Evolutionary conservation across 495 filamentous ascomycete genomes (phyloP).

Genomic region (Cryomyces minteri): DNA sequence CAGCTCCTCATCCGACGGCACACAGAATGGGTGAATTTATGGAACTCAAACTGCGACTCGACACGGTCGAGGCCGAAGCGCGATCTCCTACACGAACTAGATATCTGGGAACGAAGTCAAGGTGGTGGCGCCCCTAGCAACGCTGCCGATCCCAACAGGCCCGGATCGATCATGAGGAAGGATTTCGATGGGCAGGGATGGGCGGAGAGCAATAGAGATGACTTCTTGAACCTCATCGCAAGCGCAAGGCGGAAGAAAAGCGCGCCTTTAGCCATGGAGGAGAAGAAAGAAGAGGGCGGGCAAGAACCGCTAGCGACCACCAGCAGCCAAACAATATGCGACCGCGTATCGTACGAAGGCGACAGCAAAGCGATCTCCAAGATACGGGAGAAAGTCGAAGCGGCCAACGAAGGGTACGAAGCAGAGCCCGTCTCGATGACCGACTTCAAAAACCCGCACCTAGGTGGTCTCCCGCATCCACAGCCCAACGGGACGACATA

Average conservation of each 20-base stretch:
- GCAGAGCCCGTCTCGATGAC: too few relatives aligned
- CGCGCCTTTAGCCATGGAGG: not conserved
- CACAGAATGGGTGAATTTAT: slow-evolving; percentile 84
- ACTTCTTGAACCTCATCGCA: slow-evolving; percentile 61
- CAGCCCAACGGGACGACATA: too few relatives aligned
- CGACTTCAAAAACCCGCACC: too few relatives aligned
- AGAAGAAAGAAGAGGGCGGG: not conserved
- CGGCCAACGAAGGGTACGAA: not conserved
- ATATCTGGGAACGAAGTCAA: slow-evolving; percentile 69
- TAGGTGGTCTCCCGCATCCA: too few relatives aligned
- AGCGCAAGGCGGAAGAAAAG: slow-evolving; percentile 35
- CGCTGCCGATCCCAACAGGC: slow-evolving; percentile 7
- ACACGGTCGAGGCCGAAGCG: slow-evolving; percentile 45
- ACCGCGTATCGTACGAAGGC: slow-evolving; percentile 1
- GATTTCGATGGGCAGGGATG: slow-evolving; percentile 68
- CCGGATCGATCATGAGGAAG: slow-evolving; percentile 42
- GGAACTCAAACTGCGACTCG: slow-evolving; percentile 93
- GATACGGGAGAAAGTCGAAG: slow-evolving; percentile 8
- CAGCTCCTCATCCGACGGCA: slow-evolving; percentile 59
- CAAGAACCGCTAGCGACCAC: not conserved
- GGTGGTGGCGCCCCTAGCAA: slow-evolving; percentile 26
- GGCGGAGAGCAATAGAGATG: slow-evolving; percentile 47
- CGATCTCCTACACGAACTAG: slow-evolving; percentile 58
- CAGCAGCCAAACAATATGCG: too few relatives aligned
- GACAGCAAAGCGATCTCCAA: slow-evolving; percentile 4